Base-by-base conservation (phyloP, 1,139 yeast genomes). In the Citeromyces siamensis region DNA sequence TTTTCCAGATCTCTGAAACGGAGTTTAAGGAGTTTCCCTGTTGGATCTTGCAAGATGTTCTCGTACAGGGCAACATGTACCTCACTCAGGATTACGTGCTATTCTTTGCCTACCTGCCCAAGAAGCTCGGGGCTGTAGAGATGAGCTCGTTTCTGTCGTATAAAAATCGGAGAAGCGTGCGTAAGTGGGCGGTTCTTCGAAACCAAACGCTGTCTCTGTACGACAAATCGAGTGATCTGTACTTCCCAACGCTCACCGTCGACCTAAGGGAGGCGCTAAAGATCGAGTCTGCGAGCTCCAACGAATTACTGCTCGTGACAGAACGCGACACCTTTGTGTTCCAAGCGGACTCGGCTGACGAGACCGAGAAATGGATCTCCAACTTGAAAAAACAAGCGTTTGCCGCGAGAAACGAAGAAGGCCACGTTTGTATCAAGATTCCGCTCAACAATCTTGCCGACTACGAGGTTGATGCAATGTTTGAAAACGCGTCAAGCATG, bases 51-150 rank as follows among this genome's bases (percentile, higher is more conserved):
- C 71, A 77, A 42, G 94, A 84, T 48, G 93, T 88, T 1, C 59
- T 88, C 27, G 58, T 86, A 21, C 96, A 86, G 53, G 97, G 97
- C 2, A 88, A 82, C 47, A 54, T 85, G 12, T 82, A 82, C 48
- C 56, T 88, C 27, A 86, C 96, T 2, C 57, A 63, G 34, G 62
- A 68, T 10, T 71, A 74, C 44, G 55, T 88, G 6, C 59, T 85
- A 35, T 88, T 84, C 52, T 80, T 81, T 58, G 93, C 96, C 0
- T 79, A 76, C 46, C 56, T 88, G n/a, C 95, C 96, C 0, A 68
- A 68, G 39, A 56, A 68, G 37, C 55, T 63, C 13, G 78, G 76
- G 2, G 55, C 68, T 1, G 56, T 75, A 34, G 64, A 76, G 16
- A 65, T 66, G 53, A 66, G 74, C 33, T 74, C 73, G 3, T 50